Evolutionary conservation across 805 yeast genomes (phyloP), one percentile per base, ranked within the genome.

Genomic region (Wickerhamomyces kurtzmanii): DNA sequence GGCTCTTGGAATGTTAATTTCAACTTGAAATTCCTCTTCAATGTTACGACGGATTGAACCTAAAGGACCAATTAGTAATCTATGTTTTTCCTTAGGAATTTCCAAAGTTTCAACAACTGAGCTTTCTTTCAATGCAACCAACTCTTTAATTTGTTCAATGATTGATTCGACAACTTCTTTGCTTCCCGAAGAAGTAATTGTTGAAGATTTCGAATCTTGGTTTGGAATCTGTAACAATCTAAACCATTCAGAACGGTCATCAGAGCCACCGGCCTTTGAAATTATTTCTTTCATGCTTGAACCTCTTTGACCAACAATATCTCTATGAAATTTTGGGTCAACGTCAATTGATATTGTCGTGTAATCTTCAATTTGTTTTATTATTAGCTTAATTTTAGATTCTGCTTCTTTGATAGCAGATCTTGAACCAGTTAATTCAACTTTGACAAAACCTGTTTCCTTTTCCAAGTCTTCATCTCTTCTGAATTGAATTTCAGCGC

Each of bases 261-360:
- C 79, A 31, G 57, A 53, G 29, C 80, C 85, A 35, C 96, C 95
- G 21, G 96, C 95, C 29, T 69, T 70, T 27, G 69, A 45, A 28
- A 87, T 73, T 29, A 91, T 81, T 27, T 74, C 81, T 40, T 77
- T 72, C 59, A 81, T 72, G 13, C 65, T 71, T 15, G 79, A 63
- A 32, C 94, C 95, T 36, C 75, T 73, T 31, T 75, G 69, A 18
- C 97, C 97, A 34, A 85, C 72, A 40, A 89, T 63, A 31, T 66
- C 68, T 43, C 78, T 75, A 51, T 80, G 86, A 58, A 73, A 77
- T 47, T 78, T 72, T 29, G 80, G 77, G 38, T 77, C 77, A 32
- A 89, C 84, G 13, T 68, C 69, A 24, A 89, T 44, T 8, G 71
- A 58, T 31, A 65, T 67, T 12, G 73, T 64, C 17, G 70, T 63